These are phyloP conservation scores for Neurospora tetrasperma DNA, from an alignment of 495 filamentous ascomycete species.

Conservation along the genomic window DNA sequence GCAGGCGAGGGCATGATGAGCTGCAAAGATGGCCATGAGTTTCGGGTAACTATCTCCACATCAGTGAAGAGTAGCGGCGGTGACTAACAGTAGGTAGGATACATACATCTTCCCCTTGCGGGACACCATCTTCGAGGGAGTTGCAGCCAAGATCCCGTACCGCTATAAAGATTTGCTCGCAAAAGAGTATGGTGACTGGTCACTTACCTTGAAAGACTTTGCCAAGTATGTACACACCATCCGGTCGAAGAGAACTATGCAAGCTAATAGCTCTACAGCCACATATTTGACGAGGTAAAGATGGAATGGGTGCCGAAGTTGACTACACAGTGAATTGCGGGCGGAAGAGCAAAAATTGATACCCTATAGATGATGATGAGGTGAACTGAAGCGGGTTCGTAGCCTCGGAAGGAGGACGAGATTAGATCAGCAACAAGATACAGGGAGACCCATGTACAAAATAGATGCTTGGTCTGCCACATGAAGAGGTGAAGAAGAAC, in stretches of 20 bases:
- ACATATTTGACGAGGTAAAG: conserved; percentile 27
- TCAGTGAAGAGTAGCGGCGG: not conserved
- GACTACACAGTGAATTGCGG: not conserved
- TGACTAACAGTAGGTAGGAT: conserved; percentile 17
- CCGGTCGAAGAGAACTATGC: not conserved
- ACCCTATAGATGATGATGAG: not conserved
- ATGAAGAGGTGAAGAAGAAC: not conserved
- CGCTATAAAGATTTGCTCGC: conserved; percentile 48
- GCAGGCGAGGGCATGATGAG: conserved; percentile 27
- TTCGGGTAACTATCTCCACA: conserved; percentile 19
- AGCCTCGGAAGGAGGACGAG: not conserved
- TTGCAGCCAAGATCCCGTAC: conserved; percentile 50
- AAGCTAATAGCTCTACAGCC: conserved; percentile 15
- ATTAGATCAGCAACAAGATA: not conserved
- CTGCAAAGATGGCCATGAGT: conserved; percentile 33
- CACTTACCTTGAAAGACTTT: conserved; percentile 40
- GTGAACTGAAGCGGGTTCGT: not conserved
- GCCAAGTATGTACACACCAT: conserved; percentile 36
- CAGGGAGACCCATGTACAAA: not conserved
- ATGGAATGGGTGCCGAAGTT: conserved; percentile 24
- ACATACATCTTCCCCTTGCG: conserved; percentile 31
- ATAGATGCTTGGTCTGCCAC: not conserved
- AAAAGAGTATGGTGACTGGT: conserved; percentile 47
- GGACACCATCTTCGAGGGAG: conserved; percentile 50
- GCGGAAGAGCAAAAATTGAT: not conserved